Evolutionary conservation across 805 yeast genomes (phyloP).

Genomic region (Yarrowia deformans): DNA sequence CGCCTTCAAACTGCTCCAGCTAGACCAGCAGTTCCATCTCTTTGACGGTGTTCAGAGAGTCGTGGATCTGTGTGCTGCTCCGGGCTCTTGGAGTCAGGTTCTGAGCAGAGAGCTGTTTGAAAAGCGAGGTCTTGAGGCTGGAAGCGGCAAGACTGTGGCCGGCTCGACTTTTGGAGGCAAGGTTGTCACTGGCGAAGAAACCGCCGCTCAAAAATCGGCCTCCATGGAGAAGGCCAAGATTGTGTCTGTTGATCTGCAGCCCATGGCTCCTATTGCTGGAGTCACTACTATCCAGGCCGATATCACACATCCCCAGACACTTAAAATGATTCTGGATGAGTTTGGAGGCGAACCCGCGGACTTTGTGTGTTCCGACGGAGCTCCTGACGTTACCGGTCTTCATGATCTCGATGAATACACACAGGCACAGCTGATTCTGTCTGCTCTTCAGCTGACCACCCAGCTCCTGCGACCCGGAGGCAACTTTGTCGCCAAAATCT

Average conservation of each 20-base stretch:
- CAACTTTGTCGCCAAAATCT: conserved; percentile 92
- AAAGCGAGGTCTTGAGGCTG: conserved; percentile 23
- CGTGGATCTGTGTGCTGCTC: conserved; percentile 98
- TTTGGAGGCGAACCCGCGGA: conserved; percentile 95
- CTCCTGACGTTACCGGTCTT: conserved; percentile 97
- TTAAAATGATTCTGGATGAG: conserved; percentile 72
- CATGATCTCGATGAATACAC: conserved; percentile 97
- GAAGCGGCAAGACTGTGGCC: conserved; percentile 13
- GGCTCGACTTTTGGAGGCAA: conserved; percentile 31
- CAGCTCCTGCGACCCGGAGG: conserved; percentile 91
- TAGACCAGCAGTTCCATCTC: conserved; percentile 87
- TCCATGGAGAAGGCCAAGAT: conserved; percentile 60
- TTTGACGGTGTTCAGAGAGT: conserved; percentile 77
- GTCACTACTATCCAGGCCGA: conserved; percentile 94
- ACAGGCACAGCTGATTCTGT: conserved; percentile 90
- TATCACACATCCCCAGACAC: conserved; percentile 93
- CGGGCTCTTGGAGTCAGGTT: conserved; percentile 98
- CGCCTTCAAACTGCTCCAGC: conserved; percentile 89
- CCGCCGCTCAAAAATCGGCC: conserved; percentile 43
- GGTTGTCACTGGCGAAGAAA: conserved; percentile 3
- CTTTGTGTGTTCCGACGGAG: conserved; percentile 96
- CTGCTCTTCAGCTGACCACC: conserved; percentile 91
- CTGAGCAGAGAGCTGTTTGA: conserved; percentile 63
- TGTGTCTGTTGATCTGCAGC: conserved; percentile 95
- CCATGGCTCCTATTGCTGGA: conserved; percentile 95